Evolutionary conservation across 805 yeast species (phyloP).

Genomic region (Helenozyma baotianmanensis): DNA sequence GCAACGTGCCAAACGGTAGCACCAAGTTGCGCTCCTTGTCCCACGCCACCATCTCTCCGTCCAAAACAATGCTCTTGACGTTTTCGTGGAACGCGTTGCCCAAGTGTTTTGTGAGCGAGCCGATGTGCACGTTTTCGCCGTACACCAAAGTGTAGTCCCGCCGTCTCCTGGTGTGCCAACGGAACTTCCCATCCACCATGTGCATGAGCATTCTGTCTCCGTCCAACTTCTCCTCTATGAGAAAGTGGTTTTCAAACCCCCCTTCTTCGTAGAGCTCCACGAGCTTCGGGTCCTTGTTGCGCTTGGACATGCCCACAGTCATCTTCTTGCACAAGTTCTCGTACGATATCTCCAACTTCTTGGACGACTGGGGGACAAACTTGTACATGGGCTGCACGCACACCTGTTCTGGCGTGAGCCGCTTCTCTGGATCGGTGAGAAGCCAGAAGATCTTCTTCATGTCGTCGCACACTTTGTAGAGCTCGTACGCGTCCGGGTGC

Average conservation of each 20-base stretch:
- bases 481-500: conserved; percentile 75
- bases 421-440: conserved; percentile 45
- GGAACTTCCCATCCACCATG: conserved; percentile 36
- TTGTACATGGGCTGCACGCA: conserved; percentile 45
- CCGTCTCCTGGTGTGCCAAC: conserved; percentile 61
- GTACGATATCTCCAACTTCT: conserved; percentile 48
- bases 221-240: conserved; percentile 87
- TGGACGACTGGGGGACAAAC: conserved; percentile 75
- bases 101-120: conserved; percentile 53
- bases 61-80: conserved; percentile 49
- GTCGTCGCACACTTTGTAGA: conserved; percentile 62
- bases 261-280: conserved; percentile 13
- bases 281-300: conserved; percentile 13
- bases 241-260: conserved; percentile 36
- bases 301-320: conserved; percentile 24
- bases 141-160: conserved; percentile 70
- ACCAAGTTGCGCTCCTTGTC: conserved; percentile 54
- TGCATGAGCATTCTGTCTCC: conserved; percentile 89
- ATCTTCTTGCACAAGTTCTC: conserved; percentile 46
- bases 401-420: conserved; percentile 40
- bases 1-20: conserved; percentile 78
- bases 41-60: conserved; percentile 93
- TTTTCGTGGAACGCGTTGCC: conserved; percentile 34
- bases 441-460: conserved; percentile 53
- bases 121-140: conserved; percentile 48